Evolutionary conservation across 345 rosid species (phyloP).

Genomic region (Pugionium dolabratum): DNA sequence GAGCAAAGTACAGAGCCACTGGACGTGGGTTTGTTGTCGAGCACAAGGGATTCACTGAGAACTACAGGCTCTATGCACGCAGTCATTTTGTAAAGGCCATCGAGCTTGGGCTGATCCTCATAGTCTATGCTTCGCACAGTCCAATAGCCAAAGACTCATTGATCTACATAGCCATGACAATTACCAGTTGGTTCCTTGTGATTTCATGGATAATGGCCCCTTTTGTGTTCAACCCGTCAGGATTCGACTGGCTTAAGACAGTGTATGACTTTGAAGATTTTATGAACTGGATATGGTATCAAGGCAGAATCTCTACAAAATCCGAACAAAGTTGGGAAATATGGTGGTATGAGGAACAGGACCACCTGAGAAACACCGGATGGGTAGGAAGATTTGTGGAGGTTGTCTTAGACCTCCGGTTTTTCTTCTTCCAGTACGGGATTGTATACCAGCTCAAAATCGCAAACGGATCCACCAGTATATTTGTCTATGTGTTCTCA

Average conservation of each 20-base stretch:
- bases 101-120: constrained; percentile 64
- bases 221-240: constrained; percentile 55
- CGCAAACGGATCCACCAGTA: constrained; percentile 37
- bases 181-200: constrained; percentile 90
- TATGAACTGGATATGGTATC: constrained; percentile 72
- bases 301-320: constrained; percentile 56
- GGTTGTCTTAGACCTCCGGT: constrained; percentile 77
- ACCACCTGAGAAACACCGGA: constrained; percentile 76
- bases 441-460: constrained; percentile 71
- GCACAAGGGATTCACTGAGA: constrained; percentile 83
- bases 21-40: constrained; percentile 41
- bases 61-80: constrained; percentile 75
- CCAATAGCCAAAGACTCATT: constrained; percentile 53
- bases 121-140: constrained; percentile 71
- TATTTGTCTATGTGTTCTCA: constrained; percentile 64
- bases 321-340: constrained; percentile 88
- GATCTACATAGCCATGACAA: constrained; percentile 67
- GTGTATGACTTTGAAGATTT: constrained; percentile 68
- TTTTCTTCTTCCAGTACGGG: constrained; percentile 87
- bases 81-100: constrained; percentile 54
- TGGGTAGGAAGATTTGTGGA: constrained; percentile 66
- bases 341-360: constrained; percentile 94
- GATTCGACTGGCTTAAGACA: no score
- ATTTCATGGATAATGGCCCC: constrained; percentile 85
- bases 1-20: constrained; percentile 87